Conservation (phyloP, 2,329 filamentous ascomycete species). For the Ascochyta koolunga region DNA sequence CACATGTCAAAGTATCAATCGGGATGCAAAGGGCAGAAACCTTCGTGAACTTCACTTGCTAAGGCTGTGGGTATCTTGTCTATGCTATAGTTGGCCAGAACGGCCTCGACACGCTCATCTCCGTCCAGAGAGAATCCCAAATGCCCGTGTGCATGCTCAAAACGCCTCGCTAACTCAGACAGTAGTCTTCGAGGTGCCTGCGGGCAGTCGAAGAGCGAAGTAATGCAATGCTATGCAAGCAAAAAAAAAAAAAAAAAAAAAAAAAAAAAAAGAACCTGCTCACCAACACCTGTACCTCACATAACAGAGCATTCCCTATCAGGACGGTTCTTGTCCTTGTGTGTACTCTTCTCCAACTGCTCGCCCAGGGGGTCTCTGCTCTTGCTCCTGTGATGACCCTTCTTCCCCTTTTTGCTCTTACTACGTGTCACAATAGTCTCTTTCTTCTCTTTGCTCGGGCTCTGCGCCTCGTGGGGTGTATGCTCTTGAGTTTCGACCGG, state of each 20-base stretch:
- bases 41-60: neutral
- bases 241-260: neutral
- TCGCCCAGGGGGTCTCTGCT: constrained; percentile 47
- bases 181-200: neutral
- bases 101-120: neutral
- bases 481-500: constrained; percentile 16
- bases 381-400: constrained; percentile 47
- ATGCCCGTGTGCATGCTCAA: constrained; percentile 13
- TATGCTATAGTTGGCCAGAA: constrained; percentile 17
- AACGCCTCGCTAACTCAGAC: constrained; percentile 35
- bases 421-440: constrained; percentile 29
- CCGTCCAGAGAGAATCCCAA: neutral
- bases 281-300: constrained; percentile 33
- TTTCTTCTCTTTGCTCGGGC: constrained; percentile 32
- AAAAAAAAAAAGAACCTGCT: neutral
- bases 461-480: constrained; percentile 12
- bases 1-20: too few species aligned
- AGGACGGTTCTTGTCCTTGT: constrained; percentile 41
- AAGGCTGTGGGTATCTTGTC: constrained; percentile 32
- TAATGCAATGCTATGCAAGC: constrained; percentile 9
- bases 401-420: constrained; percentile 42
- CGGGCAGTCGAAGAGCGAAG: neutral
- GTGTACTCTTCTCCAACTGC: constrained; percentile 32
- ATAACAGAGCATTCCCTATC: constrained; percentile 54
- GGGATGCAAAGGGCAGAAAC: too few species aligned